Conservation (phyloP, 2,329 filamentous ascomycete species). For the Alternaria brassicae region DNA sequence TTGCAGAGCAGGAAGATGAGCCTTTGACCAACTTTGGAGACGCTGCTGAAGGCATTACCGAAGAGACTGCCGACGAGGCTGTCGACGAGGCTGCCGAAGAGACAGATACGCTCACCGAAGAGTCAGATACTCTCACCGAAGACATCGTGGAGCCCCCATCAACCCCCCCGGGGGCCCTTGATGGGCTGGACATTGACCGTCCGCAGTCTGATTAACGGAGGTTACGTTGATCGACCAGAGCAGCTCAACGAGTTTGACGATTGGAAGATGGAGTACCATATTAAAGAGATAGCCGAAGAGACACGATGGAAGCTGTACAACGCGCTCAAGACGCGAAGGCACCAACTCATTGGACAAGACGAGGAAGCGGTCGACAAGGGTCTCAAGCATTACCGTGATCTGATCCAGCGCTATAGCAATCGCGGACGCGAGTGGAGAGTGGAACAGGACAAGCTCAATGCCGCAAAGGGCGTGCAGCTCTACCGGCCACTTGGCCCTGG, state of each 20-base stretch:
- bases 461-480: slow-evolving; percentile 50
- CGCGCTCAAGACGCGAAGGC: slow-evolving; percentile 63
- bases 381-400: slow-evolving; percentile 54
- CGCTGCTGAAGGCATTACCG: background rate
- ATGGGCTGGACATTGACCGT: slow-evolving; percentile 76
- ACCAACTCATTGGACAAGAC: slow-evolving; percentile 48
- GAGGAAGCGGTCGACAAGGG: slow-evolving; percentile 51
- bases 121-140: background rate
- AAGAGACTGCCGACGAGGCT: background rate
- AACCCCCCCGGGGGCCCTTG: slow-evolving; percentile 49
- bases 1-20: slow-evolving; percentile 1
- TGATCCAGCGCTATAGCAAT: slow-evolving; percentile 57
- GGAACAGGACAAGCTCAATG: slow-evolving; percentile 61
- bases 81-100: slow-evolving; percentile 3
- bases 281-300: slow-evolving; percentile 62
- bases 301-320: slow-evolving; percentile 31
- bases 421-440: slow-evolving; percentile 67
- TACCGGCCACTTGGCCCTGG: slow-evolving; percentile 44
- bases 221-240: slow-evolving; percentile 67
- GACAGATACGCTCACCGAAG: no score
- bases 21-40: background rate
- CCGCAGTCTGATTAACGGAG: slow-evolving; percentile 74
- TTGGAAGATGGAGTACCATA: slow-evolving; percentile 81
- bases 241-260: slow-evolving; percentile 54
- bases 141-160: background rate